phyloP scores from a whole-genome alignment of 2,329 filamentous ascomycete genomes.

The Chrysosporium keratinophilum region DNA sequence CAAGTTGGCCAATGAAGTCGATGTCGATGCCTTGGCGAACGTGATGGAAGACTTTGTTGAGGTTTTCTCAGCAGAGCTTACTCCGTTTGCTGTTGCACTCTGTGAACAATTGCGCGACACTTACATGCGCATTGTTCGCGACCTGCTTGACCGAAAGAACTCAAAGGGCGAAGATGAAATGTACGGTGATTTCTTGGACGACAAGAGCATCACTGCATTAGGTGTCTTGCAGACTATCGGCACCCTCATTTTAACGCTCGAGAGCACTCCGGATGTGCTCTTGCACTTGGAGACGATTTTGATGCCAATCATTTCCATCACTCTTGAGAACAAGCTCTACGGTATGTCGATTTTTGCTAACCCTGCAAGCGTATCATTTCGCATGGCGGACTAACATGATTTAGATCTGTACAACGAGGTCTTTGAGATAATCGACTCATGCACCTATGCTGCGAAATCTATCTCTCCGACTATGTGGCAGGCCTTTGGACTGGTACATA shows the following conservation, averaged over 20 bases:
- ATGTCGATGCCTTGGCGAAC: constrained; percentile 92
- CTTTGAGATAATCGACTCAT: constrained; percentile 98
- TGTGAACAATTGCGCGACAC: constrained; percentile 94
- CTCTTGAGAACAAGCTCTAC: constrained; percentile 94
- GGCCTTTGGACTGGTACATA: constrained; percentile 91
- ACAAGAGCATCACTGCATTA: constrained; percentile 95
- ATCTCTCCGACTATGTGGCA: constrained; percentile 98
- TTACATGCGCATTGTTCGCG: constrained; percentile 83
- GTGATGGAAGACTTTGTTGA: constrained; percentile 99
- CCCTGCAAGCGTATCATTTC: background rate
- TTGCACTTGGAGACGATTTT: constrained; percentile 88
- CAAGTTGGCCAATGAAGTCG: constrained; percentile 93
- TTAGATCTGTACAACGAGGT: constrained; percentile 91
- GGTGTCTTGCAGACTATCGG: constrained; percentile 96
- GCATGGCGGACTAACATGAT: background rate
- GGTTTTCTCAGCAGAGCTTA: constrained; percentile 92
- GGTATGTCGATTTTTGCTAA: constrained; percentile 38
- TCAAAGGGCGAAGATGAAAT: constrained; percentile 63
- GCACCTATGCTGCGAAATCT: constrained; percentile 91
- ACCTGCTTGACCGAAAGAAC: constrained; percentile 75
- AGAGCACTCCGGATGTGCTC: constrained; percentile 93
- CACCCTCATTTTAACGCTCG: constrained; percentile 87
- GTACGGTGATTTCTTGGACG: constrained; percentile 85
- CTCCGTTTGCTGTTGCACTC: constrained; percentile 89
- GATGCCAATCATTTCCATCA: constrained; percentile 94